Percentiles rank a stretch among this genome's conserved stretches.
Conservation (phyloP, 306 rosid genomes). For the Amphicarpaea edgeworthii region DNA sequence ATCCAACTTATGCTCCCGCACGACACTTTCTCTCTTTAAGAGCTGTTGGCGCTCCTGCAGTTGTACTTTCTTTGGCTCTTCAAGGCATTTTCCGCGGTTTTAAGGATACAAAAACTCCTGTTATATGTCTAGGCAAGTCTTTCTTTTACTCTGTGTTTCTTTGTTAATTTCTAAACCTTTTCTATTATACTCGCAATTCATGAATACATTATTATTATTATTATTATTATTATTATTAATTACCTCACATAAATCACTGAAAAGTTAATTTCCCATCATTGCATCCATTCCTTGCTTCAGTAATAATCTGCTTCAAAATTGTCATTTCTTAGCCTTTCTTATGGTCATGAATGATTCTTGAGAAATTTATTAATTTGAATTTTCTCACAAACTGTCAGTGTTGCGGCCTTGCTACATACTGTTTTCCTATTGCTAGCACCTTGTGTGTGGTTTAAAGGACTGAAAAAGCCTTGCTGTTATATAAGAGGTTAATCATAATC, state of each 20-base stretch:
- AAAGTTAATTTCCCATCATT: slow-evolving; percentile 3
- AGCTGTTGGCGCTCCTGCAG: slow-evolving; percentile 98
- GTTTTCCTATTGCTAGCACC: slow-evolving; percentile 8
- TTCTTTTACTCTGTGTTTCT: slow-evolving; percentile 27
- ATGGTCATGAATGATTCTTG: slow-evolving; percentile 27
- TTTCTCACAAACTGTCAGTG: not conserved
- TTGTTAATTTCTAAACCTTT: not conserved
- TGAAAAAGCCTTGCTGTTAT: not conserved
- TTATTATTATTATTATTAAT: not conserved
- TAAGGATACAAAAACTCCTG: slow-evolving; percentile 94
- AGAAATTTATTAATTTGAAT: not conserved
- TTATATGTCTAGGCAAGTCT: slow-evolving; percentile 87
- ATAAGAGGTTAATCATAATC: slow-evolving; percentile 9
- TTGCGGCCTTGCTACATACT: not conserved
- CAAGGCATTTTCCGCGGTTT: slow-evolving; percentile 99
- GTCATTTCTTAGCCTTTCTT: slow-evolving; percentile 17
- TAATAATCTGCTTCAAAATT: slow-evolving; percentile 25
- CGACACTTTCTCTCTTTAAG: slow-evolving; percentile 76
- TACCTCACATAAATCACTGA: not conserved
- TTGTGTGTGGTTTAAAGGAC: slow-evolving; percentile 1
- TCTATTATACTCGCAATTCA: slow-evolving; percentile 32
- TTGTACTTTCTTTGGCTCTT: slow-evolving; percentile 91
- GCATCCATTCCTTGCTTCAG: slow-evolving; percentile 21
- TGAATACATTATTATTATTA: slow-evolving; percentile 1
- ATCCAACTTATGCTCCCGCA: slow-evolving; percentile 69